These are phyloP conservation scores for Pseudogymnoascus sp. DNA, from an alignment of 2,329 filamentous ascomycete species.

Conservation along the genomic window DNA sequence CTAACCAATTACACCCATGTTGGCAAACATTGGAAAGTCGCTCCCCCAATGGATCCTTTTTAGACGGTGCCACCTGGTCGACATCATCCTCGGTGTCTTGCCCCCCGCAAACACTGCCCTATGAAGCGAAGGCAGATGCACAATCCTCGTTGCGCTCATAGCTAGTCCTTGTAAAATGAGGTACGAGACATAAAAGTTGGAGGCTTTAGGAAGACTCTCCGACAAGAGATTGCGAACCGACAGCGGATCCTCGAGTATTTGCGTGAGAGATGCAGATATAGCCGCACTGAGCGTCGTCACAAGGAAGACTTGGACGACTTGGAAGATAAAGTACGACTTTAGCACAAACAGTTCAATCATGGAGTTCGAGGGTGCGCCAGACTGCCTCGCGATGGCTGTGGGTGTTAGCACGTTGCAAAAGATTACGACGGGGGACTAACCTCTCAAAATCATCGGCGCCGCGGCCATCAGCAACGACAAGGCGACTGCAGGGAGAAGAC, in stretches of 20 bases:
- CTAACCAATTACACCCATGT: slow-evolving; percentile 44
- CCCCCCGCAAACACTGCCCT: slow-evolving; percentile 48
- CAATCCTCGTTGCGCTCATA: slow-evolving; percentile 48
- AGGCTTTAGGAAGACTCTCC: slow-evolving; percentile 49
- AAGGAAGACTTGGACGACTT: slow-evolving; percentile 59
- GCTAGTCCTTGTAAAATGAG: slow-evolving; percentile 59
- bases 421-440: slow-evolving; percentile 29
- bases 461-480: slow-evolving; percentile 53
- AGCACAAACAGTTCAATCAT: slow-evolving; percentile 54
- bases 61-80: slow-evolving; percentile 45
- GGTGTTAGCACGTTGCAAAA: slow-evolving; percentile 12
- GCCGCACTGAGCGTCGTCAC: slow-evolving; percentile 57
- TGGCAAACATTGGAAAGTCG: slow-evolving; percentile 48
- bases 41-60: slow-evolving; percentile 49
- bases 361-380: slow-evolving; percentile 49
- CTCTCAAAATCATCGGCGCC: slow-evolving; percentile 51
- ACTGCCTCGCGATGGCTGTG: slow-evolving; percentile 47
- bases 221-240: slow-evolving; percentile 43
- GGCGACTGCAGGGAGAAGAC: slow-evolving; percentile 51
- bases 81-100: slow-evolving; percentile 54
- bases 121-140: slow-evolving; percentile 50
- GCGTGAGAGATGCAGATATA: slow-evolving; percentile 44
- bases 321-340: slow-evolving; percentile 55
- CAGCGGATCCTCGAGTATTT: slow-evolving; percentile 42
- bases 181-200: slow-evolving; percentile 62